Evolutionary conservation across 345 rosid genomes (phyloP), one percentile per base, ranked within the genome.

Genomic region (Gossypium arboreum): DNA sequence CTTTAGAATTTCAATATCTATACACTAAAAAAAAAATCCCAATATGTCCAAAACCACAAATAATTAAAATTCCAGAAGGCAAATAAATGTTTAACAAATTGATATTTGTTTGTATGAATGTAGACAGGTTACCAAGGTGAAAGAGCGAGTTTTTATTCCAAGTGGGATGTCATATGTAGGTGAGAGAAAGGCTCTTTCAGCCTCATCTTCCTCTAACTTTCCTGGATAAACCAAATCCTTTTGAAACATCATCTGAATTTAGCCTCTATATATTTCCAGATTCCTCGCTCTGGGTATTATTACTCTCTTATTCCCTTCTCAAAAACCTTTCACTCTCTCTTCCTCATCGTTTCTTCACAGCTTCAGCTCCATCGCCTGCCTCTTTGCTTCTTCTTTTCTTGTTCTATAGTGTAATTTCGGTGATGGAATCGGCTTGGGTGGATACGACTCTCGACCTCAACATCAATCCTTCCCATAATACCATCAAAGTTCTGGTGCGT

Each of bases 381-480:
- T 34, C 34, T 34, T 34, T 34, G 39, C 17, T 17, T 13, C 55
- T 73, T 59, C 3, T 61, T 24, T 5, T 15, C 41, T 58, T 51
- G 15, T 9, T 57, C 29, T 72, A 7, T 7, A 56, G 2, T 4
- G 3, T 2, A 52, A 20, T 57, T 61, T 62, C 59, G 29, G 73
- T 4, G 2, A 85, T 85, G 88, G 88, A 83, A 13, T 81, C 86
- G 1, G 18, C 79, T 16, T 77, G 80, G 82, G 84, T 78, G 45
- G 87, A 86, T 68, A 83, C 88, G 7, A 80, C 91, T 52, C 93
- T 93, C 22, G 87, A 88, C 63, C 93, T 93, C 81, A 88, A 84
- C 41, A 78, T 81, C 77, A 86, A 77, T 70, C 75, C 86, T 57
- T 80, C 77, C 79, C 59, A 39, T 51, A 72, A 43, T 15, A 54